phyloP scores from a whole-genome alignment of 2,329 filamentous ascomycete genomes.

The Coniochaeta prunicola region DNA sequence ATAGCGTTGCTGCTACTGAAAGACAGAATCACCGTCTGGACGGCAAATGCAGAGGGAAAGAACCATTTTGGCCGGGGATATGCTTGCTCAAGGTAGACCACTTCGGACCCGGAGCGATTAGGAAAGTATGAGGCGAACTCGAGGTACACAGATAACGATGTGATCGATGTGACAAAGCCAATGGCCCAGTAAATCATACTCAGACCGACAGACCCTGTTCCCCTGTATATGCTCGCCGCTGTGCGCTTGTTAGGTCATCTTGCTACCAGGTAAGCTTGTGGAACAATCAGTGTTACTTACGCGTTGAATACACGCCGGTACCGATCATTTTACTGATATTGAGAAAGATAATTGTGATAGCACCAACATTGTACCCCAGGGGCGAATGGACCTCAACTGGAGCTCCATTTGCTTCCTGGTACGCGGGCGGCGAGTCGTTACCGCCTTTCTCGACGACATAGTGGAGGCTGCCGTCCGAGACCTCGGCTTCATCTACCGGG shows the following conservation, averaged over 20 bases:
- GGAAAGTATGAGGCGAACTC: constrained; percentile 60
- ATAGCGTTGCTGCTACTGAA: constrained; percentile 62
- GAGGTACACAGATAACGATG: constrained; percentile 52
- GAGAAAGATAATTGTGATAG: constrained; percentile 48
- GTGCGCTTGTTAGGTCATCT: neutral
- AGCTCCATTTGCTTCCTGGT: constrained; percentile 54
- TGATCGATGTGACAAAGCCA: constrained; percentile 50
- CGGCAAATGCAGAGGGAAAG: constrained; percentile 57
- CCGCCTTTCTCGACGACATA: constrained; percentile 15
- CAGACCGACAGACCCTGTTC: constrained; percentile 55
- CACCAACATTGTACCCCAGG: constrained; percentile 51
- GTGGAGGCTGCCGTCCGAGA: constrained; percentile 14
- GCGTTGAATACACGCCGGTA: constrained; percentile 56
- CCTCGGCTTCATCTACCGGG: constrained; percentile 4
- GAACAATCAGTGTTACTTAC: constrained; percentile 26
- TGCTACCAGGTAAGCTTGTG: neutral
- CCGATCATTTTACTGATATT: constrained; percentile 58
- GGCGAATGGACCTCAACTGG: constrained; percentile 53
- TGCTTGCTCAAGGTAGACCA: constrained; percentile 62
- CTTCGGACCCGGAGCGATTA: constrained; percentile 57
- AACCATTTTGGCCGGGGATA: constrained; percentile 58
- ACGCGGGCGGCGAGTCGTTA: constrained; percentile 39
- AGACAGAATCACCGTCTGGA: constrained; percentile 55
- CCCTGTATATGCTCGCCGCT: constrained; percentile 51
- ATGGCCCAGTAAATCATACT: constrained; percentile 58